These are phyloP conservation scores for Globisporangium takayamanum DNA, from an alignment of 352 stramenopile genomes.

Conservation along the genomic window DNA sequence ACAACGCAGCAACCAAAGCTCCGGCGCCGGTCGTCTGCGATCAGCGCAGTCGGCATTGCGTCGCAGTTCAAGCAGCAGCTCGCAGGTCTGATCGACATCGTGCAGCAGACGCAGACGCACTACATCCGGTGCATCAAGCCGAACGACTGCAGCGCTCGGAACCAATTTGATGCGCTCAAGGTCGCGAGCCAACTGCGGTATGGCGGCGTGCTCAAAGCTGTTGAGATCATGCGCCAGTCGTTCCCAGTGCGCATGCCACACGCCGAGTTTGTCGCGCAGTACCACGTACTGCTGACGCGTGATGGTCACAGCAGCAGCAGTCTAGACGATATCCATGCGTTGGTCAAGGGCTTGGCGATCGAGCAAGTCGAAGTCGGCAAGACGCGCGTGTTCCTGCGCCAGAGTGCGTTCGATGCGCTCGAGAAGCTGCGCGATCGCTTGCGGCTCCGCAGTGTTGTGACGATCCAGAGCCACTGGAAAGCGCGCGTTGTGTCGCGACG, in stretches of 20 bases:
- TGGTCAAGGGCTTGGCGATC: slow-evolving; percentile 12
- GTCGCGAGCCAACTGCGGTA: slow-evolving; percentile 78
- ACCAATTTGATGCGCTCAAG: slow-evolving; percentile 84
- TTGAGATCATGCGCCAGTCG: slow-evolving; percentile 80
- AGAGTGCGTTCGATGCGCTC: slow-evolving; percentile 54
- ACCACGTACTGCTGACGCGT: slow-evolving; percentile 20
- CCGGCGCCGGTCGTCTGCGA: slow-evolving; percentile 56
- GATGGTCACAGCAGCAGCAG: not conserved
- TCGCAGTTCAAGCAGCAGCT: slow-evolving; percentile 94
- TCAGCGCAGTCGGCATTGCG: slow-evolving; percentile 71
- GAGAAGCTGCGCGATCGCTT: slow-evolving; percentile 39
- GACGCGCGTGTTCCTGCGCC: slow-evolving; percentile 64
- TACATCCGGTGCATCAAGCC: slow-evolving; percentile 99
- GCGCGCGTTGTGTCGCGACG: slow-evolving; percentile 18
- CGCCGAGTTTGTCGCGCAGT: slow-evolving; percentile 55
- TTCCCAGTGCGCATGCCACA: slow-evolving; percentile 78
- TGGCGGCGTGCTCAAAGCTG: slow-evolving; percentile 76
- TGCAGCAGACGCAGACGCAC: slow-evolving; percentile 94
- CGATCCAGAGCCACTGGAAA: slow-evolving; percentile 53
- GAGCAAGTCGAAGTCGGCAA: slow-evolving; percentile 53
- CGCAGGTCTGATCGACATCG: slow-evolving; percentile 87
- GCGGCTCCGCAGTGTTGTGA: slow-evolving; percentile 21
- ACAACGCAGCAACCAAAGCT: slow-evolving; percentile 40
- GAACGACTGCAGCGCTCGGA: slow-evolving; percentile 90
- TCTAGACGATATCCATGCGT: not conserved